Base-by-base conservation (phyloP, 306 rosid genomes). In the Malus fusca region DNA sequence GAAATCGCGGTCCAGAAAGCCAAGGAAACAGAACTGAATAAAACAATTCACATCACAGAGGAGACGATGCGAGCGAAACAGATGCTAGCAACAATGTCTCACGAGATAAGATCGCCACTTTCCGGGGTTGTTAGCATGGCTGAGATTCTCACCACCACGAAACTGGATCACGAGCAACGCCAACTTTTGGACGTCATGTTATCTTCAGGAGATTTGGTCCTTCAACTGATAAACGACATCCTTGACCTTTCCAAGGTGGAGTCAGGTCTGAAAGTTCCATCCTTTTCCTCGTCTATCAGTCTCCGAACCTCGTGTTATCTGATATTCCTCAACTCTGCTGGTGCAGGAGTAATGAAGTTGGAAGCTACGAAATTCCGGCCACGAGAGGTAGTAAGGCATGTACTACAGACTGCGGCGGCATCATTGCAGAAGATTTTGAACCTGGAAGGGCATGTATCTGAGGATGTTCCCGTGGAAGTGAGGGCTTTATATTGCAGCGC, bases 11-110 rank as follows among this genome's bases (percentile, higher is more conserved):
- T 94, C 37, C 97, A 88, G 75, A 94, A 91, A 65, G 98, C 98
- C 68, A 94, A 88, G 82, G 98, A 94, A 85, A 82, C 97, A 25
- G 97, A 94, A 82, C 80, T 94, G 73, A 94, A 90, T 87, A 94
- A 90, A 82, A 94, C 96, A 66, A 94, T 94, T 80, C 98, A 94
- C 78, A 94, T 94, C 58, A 94, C 98, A 81, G 98, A 94, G 94
- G 98, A 94, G 85, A 94, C 98, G 19, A 94, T 94, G 98, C 77
- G 98, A 58, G 98, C 98, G 56, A 94, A 94, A 82, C 98, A 94
- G 86, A 88, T 94, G 92, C 82, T 94, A 72, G 98, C 98, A 75
- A 94, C 98, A 62, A 94, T 94, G 98, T 91, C 98, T 61, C 98
- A 94, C 78, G 98, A 94, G 87, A 94, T 94, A 69, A 85, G 98